Percentiles rank a stretch among this genome's conserved stretches.
These are phyloP conservation scores for Wickerhamiella musiphila DNA, from an alignment of 805 yeast species.

Conservation along the genomic window DNA sequence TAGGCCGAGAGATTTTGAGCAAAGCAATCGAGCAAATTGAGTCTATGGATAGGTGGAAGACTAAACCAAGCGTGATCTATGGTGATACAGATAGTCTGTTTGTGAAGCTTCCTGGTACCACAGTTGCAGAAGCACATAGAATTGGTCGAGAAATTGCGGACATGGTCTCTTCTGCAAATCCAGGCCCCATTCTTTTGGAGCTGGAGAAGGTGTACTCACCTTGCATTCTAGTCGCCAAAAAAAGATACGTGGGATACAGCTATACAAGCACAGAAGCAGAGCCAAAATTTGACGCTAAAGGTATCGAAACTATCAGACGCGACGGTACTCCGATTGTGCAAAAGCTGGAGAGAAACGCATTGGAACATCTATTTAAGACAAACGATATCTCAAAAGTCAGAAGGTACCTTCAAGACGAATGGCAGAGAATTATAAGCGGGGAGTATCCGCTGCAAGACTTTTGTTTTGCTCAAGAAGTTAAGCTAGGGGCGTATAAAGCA, in stretches of 20 bases:
- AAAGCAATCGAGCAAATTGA: slow-evolving; percentile 58
- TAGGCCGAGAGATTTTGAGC: slow-evolving; percentile 73
- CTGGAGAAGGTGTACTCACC: slow-evolving; percentile 91
- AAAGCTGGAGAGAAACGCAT: slow-evolving; percentile 53
- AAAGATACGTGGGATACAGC: slow-evolving; percentile 77
- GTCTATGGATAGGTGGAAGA: slow-evolving; percentile 38
- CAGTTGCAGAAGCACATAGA: slow-evolving; percentile 57
- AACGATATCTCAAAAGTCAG: slow-evolving; percentile 56
- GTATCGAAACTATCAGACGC: slow-evolving; percentile 84
- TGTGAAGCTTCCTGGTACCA: slow-evolving; percentile 73
- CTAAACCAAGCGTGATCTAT: slow-evolving; percentile 71
- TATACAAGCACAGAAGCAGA: slow-evolving; percentile 40
- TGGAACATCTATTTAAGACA: slow-evolving; percentile 55
- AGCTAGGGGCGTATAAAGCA: slow-evolving; percentile 69
- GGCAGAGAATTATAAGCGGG: slow-evolving; percentile 44
- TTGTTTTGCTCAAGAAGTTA: slow-evolving; percentile 81
- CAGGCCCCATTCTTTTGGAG: slow-evolving; percentile 66
- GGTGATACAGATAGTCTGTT: slow-evolving; percentile 95
- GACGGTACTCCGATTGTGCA: slow-evolving; percentile 92
- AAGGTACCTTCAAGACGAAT: slow-evolving; percentile 44
- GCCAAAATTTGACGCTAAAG: slow-evolving; percentile 85
- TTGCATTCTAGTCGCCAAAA: slow-evolving; percentile 63
- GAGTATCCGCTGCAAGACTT: slow-evolving; percentile 61
- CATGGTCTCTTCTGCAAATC: slow-evolving; percentile 45
- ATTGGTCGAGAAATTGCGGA: slow-evolving; percentile 58